Percentiles rank a stretch among this genome's conserved stretches.
Conservation (phyloP, 108 stramenopile genomes). For the Skeletonema potamos region DNA sequence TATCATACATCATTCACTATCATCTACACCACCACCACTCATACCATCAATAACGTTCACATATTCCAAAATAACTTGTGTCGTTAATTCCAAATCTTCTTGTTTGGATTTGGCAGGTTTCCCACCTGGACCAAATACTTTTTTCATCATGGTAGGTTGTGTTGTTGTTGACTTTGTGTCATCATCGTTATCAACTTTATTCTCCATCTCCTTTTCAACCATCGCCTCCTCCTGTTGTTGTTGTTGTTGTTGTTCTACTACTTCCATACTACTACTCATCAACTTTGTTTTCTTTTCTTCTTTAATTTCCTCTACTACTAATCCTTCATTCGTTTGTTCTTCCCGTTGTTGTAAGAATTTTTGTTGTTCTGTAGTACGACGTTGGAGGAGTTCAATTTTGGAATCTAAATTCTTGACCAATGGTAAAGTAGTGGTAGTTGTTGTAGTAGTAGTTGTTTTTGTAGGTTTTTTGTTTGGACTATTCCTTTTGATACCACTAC, state of each 20-base stretch:
- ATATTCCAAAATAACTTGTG: neutral
- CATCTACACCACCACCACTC: neutral
- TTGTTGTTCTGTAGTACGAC: neutral
- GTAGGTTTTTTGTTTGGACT: neutral
- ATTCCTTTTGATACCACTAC: too few species aligned
- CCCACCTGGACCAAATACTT: neutral
- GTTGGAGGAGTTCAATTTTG: neutral
- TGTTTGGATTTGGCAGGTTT: neutral
- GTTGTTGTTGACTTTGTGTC: neutral
- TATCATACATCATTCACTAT: neutral
- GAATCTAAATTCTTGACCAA: conserved; percentile 1
- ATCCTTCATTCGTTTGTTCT: neutral
- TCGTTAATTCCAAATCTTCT: conserved; percentile 2
- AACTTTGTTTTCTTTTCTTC: neutral
- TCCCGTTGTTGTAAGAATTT: neutral
- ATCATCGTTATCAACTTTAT: neutral
- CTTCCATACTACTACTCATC: neutral
- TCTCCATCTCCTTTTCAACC: neutral
- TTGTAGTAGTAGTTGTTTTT: neutral
- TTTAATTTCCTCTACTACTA: neutral
- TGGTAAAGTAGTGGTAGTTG: neutral
- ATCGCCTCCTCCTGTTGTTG: neutral
- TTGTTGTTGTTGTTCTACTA: neutral
- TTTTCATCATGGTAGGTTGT: neutral
- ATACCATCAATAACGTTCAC: neutral